Evolutionary conservation across 352 stramenopile genomes (phyloP), one percentile per base, ranked within the genome.

Genomic region (Phytophthora pseudosyringae): DNA sequence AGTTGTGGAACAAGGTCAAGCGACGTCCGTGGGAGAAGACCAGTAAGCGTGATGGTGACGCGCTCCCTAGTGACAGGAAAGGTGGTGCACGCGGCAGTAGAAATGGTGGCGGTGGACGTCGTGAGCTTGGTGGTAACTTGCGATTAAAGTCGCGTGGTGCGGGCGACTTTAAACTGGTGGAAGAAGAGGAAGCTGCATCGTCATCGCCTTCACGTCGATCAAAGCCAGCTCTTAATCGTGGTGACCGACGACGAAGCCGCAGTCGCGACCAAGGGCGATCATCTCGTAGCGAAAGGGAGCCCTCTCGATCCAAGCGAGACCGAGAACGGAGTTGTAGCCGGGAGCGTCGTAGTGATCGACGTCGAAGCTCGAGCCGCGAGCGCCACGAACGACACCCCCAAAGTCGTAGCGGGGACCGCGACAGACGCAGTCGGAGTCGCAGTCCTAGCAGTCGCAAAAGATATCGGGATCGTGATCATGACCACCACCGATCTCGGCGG

Each of bases 1-100:
- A 99, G 71, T 75, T 99, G 6, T 99, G 98, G 98, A 97, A 98
- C 76, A 90, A 93, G 47, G 78, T 92, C 61, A 81, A 86, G 41
- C 73, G 84, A 11, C 75, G 80, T 5, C 76, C 78, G 38, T 90
- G 80, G 72, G 83, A 93, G 49, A 85, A 83, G 35, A 59, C 75
- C 45, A 85, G 63, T 54, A 89, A 90, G 60, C 59, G 66, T 31
- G 77, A 88, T 40, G 71, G 76, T 9, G 76, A 87, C 36, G 66
- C 68, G 13, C 80, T 76, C 43, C 38, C 65, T 29, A 75, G 59
- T 31, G 75, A 84, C 21, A 85, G 71, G 40, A 71, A 56, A 39
- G 10, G 45, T 18, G 44, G 61, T 43, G 44, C 57, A 11, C 72
- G 36, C 12, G 26, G 35, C 21, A 64, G 50, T 46, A 62, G 45